Evolutionary conservation across 2,329 filamentous ascomycete species (phyloP), one percentile per base, ranked within the genome.

Genomic region (Arthrobotrys iridis): DNA sequence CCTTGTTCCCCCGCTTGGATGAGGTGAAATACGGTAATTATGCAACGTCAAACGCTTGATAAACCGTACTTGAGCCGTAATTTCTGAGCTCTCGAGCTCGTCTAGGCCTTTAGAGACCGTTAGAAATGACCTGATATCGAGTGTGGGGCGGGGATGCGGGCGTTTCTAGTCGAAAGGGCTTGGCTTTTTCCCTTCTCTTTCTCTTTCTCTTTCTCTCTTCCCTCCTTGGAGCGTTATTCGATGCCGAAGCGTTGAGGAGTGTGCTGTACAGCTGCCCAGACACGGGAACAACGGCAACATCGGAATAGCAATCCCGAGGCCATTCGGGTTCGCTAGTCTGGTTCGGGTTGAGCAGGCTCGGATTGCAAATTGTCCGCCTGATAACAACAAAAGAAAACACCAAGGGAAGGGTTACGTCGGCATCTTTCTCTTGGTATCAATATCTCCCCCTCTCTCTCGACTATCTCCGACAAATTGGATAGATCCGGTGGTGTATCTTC

Each of bases 311-410:
- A 55, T 55, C 50, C 50, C 50, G 50, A 55, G 30, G 50, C 50
- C 50, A 30, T 55, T 55, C 50, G 50, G 50, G 50, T 55, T 55
- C 50, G 50, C 50, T 55, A 30, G 50, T 55, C 50, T 55, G 50
- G 50, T 55, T 55, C 50, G 50, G 50, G 50, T 55, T 55, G 50
- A 55, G 30, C 37, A 37, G 50, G 50, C 50, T 55, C 50, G 50
- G 50, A 55, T 55, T 55, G 50, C 50, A 30, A 30, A 55, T 55
- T 55, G 50, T 55, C 50, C 50, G 50, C 15, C 30, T 35, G 50
- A 37, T 55, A 37, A 55, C 20, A 37, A 55, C 7, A n/a, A 35
- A 55, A 5, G 18, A 11, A 22, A 55, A 55, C 50, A 33, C 46
- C 15, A n/a, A 37, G 26, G 46, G 46, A 33, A 33, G 7, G n/a